Conservation (phyloP, 306 rosid genomes). For the Trifolium pratense region DNA sequence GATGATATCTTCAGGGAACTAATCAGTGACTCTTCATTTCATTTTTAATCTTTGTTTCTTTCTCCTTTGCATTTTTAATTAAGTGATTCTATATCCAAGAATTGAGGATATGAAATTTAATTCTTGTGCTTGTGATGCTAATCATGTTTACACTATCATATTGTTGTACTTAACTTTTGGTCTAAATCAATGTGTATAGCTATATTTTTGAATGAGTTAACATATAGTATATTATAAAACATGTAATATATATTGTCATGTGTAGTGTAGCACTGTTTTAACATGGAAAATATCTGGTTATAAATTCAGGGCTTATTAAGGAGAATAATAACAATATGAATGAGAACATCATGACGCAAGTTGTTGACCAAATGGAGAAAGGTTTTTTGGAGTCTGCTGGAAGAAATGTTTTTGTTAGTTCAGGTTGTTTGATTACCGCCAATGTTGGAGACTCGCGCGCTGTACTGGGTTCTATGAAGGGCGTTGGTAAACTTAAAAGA, state of each 20-base stretch:
- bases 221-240: too few relatives aligned
- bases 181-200: neutral
- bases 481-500: neutral
- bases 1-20: neutral
- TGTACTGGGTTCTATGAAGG: neutral
- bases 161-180: neutral
- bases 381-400: too few relatives aligned
- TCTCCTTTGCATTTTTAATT: too few relatives aligned
- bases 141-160: too few relatives aligned
- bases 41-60: too few relatives aligned
- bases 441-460: neutral
- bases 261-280: too few relatives aligned
- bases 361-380: neutral
- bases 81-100: neutral
- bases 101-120: neutral
- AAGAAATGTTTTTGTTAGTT: neutral
- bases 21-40: neutral
- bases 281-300: too few relatives aligned
- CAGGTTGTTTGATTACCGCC: neutral
- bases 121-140: neutral
- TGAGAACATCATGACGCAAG: neutral
- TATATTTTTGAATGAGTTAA: neutral
- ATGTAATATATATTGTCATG: too few relatives aligned
- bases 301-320: neutral
- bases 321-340: neutral